phyloP scores from a whole-genome alignment of 106 monocot species.

The Dactylorhiza incarnata region DNA sequence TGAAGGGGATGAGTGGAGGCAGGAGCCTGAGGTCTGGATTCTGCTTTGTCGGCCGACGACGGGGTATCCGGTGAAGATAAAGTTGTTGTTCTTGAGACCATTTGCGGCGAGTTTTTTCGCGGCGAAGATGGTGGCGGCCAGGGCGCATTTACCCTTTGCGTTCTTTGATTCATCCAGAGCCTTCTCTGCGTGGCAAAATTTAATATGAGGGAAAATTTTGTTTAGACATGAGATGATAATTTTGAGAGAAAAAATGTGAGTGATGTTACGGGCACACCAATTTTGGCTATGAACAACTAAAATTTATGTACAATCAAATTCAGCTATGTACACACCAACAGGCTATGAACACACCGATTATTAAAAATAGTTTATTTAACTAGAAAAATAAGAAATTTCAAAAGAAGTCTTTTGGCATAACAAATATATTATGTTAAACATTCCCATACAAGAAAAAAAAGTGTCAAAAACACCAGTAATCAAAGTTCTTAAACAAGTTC shows the following conservation, averaged over 20 bases:
- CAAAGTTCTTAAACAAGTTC: too few relatives aligned
- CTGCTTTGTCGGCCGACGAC: constrained; percentile 57
- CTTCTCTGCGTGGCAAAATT: constrained; percentile 27
- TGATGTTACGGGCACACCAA: too few relatives aligned
- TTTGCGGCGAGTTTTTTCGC: constrained; percentile 35
- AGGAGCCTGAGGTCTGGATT: constrained; percentile 85
- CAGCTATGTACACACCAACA: too few relatives aligned
- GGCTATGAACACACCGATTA: too few relatives aligned
- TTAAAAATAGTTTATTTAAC: too few relatives aligned
- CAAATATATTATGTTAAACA: too few relatives aligned
- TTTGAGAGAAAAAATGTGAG: not conserved
- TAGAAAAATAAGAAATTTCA: too few relatives aligned
- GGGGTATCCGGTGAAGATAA: constrained; percentile 67
- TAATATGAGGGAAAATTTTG: not conserved
- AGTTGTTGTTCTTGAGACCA: constrained; percentile 45
- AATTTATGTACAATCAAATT: too few relatives aligned
- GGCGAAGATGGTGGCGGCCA: constrained; percentile 25
- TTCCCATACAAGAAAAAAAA: too few relatives aligned
- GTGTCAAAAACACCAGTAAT: too few relatives aligned
- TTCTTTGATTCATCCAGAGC: constrained; percentile 33
- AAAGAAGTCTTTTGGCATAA: too few relatives aligned
- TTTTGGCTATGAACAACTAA: too few relatives aligned
- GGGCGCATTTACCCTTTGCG: constrained; percentile 38
- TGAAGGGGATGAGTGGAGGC: constrained; percentile 30
- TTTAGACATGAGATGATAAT: not conserved